Base-by-base conservation (phyloP, 345 rosid species). In the Garcia nutans region DNA sequence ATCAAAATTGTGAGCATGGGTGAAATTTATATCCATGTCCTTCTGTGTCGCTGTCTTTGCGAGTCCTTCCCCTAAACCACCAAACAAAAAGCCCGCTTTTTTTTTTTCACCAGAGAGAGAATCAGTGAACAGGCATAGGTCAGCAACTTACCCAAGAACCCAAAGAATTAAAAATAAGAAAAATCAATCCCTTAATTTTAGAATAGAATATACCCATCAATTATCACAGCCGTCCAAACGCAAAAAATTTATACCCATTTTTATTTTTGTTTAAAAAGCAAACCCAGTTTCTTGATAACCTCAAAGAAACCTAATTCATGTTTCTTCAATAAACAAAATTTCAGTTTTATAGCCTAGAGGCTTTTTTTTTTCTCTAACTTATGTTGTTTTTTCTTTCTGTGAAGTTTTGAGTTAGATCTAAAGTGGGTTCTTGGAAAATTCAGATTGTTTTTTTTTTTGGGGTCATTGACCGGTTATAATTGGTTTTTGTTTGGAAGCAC, bases 401-500 rank as follows among this genome's bases (percentile, higher is more conserved):
- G 31, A 44, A 59, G 0, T 26, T 59, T 60, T 23, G 54, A 45
- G 41, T 60, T 47, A 76, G 78, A 76, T 76, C 78, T 76, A 61
- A 31, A 37, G 54, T 68, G 45, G 56, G 72, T 58, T 41, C 10
- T 52, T 64, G 33, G 42, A 41, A 54, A 61, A 0, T 52, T 45
- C 12, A 9, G 20, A 7, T 65, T n/a, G n/a, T 13, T 20, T 44
- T 52, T 9, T 33, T 15, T 59, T 26, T 10, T 24, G 66, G 76
- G 68, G 15, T 28, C 28, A 26, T 22, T 44, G 31, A 22, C 64
- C 6, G 13, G 5, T 28, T 62, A 17, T 8, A 31, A 28, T 31
- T 62, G 11, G 2, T 8, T 62, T 5, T 16, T 15, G 20, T 17
- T 65, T 28, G 67, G 45, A 44, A 66, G 70, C 70, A 42, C 2